Conservation (phyloP, 2,329 filamentous ascomycete species). For the Cercospora zeina region DNA sequence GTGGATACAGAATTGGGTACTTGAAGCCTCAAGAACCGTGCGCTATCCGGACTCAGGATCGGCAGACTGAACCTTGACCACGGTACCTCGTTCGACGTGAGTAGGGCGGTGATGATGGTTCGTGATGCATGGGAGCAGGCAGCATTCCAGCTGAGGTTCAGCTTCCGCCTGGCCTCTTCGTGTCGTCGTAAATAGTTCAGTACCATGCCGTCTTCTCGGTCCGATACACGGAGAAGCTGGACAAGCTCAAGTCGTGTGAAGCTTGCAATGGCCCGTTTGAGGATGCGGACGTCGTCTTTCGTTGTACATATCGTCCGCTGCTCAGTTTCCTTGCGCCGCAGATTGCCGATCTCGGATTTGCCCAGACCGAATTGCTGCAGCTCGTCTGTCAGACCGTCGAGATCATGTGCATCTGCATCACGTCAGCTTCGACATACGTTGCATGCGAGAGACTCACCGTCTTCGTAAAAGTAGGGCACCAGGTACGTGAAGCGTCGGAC, state of each 20-base stretch:
- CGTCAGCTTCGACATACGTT: neutral
- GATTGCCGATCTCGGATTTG: constrained; percentile 35
- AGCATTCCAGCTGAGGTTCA: constrained; percentile 60
- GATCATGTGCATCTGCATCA: constrained; percentile 22
- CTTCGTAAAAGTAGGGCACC: constrained; percentile 59
- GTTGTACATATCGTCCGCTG: constrained; percentile 54
- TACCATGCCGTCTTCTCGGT: constrained; percentile 58
- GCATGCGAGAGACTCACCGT: constrained; percentile 43
- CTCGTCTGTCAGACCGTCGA: constrained; percentile 25
- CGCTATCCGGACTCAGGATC: constrained; percentile 62
- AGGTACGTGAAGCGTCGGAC: constrained; percentile 63
- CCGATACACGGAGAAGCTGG: constrained; percentile 63
- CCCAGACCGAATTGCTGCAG: constrained; percentile 23
- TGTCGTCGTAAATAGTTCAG: constrained; percentile 51
- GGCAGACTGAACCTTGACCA: constrained; percentile 63
- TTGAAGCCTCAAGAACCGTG: constrained; percentile 52
- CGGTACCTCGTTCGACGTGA: constrained; percentile 55
- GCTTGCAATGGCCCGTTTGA: constrained; percentile 57
- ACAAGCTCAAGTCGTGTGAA: constrained; percentile 65
- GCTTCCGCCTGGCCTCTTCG: constrained; percentile 47
- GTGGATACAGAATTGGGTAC: constrained; percentile 52
- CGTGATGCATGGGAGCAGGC: constrained; percentile 63
- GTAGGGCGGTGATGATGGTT: constrained; percentile 59
- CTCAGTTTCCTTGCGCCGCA: constrained; percentile 51
- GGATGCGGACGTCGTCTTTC: constrained; percentile 53